Percentiles rank a stretch among this genome's conserved stretches.
phyloP scores from a whole-genome alignment of 208 protist genomes.

The Trypanosoma cruzi region DNA sequence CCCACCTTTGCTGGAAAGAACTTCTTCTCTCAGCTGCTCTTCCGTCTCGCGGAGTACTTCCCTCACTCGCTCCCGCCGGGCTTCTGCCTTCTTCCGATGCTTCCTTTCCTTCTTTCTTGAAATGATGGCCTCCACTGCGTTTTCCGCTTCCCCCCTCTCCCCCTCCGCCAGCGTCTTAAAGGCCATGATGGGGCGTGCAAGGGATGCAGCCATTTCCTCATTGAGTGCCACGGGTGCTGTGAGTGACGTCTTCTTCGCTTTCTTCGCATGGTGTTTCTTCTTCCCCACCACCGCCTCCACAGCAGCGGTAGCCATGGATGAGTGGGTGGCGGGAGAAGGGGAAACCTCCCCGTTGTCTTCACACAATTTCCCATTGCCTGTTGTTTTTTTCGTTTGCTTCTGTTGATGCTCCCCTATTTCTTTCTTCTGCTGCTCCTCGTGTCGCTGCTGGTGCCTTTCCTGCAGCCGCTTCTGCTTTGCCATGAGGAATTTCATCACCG shows the following conservation, averaged over 20 bases:
- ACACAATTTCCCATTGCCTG: neutral
- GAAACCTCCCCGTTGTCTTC: neutral
- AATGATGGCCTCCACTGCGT: constrained; percentile 59
- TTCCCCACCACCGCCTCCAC: neutral
- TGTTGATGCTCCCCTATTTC: constrained; percentile 2
- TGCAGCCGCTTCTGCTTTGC: constrained; percentile 22
- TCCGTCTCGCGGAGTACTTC: constrained; percentile 43
- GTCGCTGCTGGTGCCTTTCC: constrained; percentile 12
- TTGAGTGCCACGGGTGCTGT: constrained; percentile 20
- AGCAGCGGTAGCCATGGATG: too few species aligned
- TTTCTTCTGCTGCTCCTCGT: constrained; percentile 13
- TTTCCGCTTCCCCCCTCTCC: neutral
- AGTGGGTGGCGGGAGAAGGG: neutral
- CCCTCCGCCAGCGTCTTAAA: constrained; percentile 6
- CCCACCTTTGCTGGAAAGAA: constrained; percentile 24
- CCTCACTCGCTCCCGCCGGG: constrained; percentile 46
- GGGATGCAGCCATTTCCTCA: constrained; percentile 18
- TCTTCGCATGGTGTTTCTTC: constrained; percentile 19
- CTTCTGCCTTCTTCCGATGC: constrained; percentile 65
- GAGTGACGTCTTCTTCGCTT: constrained; percentile 20
- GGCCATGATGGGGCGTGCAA: constrained; percentile 19
- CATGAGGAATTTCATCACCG: constrained; percentile 64
- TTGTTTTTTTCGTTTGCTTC: neutral
- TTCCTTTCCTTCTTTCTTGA: constrained; percentile 86
- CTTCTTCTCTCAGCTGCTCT: constrained; percentile 39